Evolutionary conservation across 139 green algal genomes (phyloP).

Genomic region (Chlorella sp.): DNA sequence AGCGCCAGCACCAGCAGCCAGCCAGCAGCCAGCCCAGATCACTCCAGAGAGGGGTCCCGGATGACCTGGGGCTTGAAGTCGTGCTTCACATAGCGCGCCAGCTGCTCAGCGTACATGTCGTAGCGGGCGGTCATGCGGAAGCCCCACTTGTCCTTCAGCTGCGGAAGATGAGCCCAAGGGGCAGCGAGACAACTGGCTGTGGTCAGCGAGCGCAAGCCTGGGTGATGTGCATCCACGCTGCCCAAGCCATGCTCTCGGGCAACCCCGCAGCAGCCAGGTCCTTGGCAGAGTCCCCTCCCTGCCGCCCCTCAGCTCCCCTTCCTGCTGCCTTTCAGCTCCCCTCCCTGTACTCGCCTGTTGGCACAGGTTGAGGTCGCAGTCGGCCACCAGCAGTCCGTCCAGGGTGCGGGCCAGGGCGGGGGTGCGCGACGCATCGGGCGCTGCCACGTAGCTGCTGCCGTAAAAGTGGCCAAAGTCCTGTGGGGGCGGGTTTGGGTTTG

Average conservation of each 20-base stretch:
- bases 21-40: no score
- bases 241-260: no score
- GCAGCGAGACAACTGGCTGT: no score
- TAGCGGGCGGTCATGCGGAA: constrained; percentile 95
- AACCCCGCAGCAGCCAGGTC: no score
- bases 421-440: constrained; percentile 88
- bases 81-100: constrained; percentile 69
- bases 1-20: neutral
- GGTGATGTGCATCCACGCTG: no score
- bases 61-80: constrained; percentile 91
- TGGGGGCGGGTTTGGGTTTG: no score
- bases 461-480: constrained; percentile 94
- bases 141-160: constrained; percentile 93
- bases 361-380: constrained; percentile 95
- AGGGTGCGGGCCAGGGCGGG: constrained; percentile 71
- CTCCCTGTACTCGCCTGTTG: constrained; percentile 83
- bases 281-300: no score
- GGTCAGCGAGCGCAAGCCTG: no score
- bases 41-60: constrained; percentile 28
- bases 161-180: constrained; percentile 23
- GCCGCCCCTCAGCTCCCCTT: no score
- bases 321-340: no score
- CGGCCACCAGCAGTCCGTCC: constrained; percentile 90
- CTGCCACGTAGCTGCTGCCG: constrained; percentile 92
- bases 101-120: constrained; percentile 88